Evolutionary conservation across 306 rosid species (phyloP).

Genomic region (Glycine latifolia): DNA sequence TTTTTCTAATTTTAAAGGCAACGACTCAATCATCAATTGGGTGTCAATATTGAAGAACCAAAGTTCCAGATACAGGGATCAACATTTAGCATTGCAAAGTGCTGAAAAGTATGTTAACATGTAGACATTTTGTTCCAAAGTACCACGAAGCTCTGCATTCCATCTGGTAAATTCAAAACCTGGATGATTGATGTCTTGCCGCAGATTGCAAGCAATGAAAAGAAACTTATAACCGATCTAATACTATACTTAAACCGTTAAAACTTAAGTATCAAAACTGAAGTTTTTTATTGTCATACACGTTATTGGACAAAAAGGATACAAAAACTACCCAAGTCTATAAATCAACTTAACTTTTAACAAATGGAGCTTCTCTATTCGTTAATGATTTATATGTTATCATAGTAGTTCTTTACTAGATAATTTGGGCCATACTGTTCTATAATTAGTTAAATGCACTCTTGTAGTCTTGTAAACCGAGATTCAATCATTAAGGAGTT

Average conservation of each 20-base stretch:
- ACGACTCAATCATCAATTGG: conserved; percentile 94
- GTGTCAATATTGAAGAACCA: conserved; percentile 90
- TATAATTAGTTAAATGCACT: conserved; percentile 39
- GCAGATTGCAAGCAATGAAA: conserved; percentile 64
- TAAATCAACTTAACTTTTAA: conserved; percentile 37
- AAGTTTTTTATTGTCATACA: conserved; percentile 37
- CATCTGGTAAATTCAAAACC: conserved; percentile 95
- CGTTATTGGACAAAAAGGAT: conserved; percentile 38
- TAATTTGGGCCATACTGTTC: conserved; percentile 15
- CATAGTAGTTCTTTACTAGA: conserved; percentile 19
- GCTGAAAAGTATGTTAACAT: conserved; percentile 84
- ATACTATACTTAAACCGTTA: conserved; percentile 39
- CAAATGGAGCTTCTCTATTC: conserved; percentile 42
- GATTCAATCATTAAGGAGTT: conserved; percentile 28
- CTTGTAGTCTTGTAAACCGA: not conserved
- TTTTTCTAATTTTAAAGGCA: conserved; percentile 78
- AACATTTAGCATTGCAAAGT: conserved; percentile 84
- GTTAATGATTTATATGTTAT: conserved; percentile 18
- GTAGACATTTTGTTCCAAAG: conserved; percentile 72
- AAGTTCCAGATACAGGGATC: conserved; percentile 94
- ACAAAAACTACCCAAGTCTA: conserved; percentile 38
- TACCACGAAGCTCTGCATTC: conserved; percentile 80
- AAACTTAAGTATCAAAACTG: conserved; percentile 34
- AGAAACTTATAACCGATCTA: conserved; percentile 49
- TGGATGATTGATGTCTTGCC: conserved; percentile 90